These are phyloP conservation scores for Stachybotrys chlorohalonatus DNA, from an alignment of 2,329 filamentous ascomycete genomes.

Conservation along the genomic window DNA sequence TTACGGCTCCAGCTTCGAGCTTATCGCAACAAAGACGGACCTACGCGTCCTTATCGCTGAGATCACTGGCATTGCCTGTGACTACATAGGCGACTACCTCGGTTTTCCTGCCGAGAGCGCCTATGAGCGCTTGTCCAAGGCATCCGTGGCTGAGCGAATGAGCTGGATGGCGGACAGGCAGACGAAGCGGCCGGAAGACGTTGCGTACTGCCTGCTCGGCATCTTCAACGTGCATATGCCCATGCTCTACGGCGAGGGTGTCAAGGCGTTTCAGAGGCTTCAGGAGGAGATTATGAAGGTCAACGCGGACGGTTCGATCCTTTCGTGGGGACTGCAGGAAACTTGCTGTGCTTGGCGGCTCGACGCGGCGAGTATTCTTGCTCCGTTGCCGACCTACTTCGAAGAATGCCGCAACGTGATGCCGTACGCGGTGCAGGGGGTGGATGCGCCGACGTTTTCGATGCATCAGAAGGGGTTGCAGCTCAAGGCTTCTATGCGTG, in stretches of 20 bases:
- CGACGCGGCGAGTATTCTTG: not conserved
- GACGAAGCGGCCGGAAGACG: slow-evolving; percentile 1
- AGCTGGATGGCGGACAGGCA: slow-evolving; percentile 3
- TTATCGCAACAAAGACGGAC: slow-evolving; percentile 4
- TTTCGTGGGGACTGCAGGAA: not conserved
- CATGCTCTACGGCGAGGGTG: not conserved
- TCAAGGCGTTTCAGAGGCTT: not conserved
- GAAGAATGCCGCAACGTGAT: not conserved
- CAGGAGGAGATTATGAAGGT: not conserved
- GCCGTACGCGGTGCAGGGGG: not conserved
- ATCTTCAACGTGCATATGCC: not conserved
- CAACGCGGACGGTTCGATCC: not conserved
- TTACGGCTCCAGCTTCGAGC: slow-evolving; percentile 3
- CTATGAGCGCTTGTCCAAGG: not conserved
- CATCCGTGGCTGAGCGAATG: slow-evolving; percentile 3
- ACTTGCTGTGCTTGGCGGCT: not conserved
- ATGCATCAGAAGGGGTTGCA: not conserved
- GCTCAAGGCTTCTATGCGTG: not conserved
- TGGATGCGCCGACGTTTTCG: not conserved
- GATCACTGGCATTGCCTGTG: slow-evolving; percentile 2
- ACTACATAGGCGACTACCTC: not conserved
- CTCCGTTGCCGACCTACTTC: not conserved
- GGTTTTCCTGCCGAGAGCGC: not conserved
- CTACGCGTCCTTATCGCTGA: slow-evolving; percentile 1
- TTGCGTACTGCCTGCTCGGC: not conserved